phyloP scores from a whole-genome alignment of 2,329 filamentous ascomycete species.

The Leptographium radiaticola region DNA sequence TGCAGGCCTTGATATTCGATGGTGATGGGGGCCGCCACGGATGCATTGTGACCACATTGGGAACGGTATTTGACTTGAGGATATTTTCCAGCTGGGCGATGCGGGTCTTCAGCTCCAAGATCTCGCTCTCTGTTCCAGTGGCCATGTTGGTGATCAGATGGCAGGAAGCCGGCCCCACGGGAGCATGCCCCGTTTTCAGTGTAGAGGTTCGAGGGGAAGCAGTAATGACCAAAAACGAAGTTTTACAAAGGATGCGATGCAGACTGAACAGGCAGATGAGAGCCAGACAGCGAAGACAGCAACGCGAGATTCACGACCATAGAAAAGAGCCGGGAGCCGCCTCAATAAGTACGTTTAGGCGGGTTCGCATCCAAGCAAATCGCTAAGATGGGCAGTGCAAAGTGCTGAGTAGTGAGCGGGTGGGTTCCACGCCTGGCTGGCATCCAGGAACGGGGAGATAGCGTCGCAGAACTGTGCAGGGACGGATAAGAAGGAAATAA shows the following conservation, averaged over 20 bases:
- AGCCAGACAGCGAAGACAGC: not conserved
- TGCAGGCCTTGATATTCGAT: not conserved
- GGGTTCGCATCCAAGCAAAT: not conserved
- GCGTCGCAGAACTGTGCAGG: not conserved
- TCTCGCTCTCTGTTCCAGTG: not conserved
- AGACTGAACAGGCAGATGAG: not conserved
- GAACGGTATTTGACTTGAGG: not conserved
- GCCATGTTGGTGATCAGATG: not conserved
- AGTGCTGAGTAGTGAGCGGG: not conserved
- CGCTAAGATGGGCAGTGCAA: not conserved
- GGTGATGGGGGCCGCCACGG: not conserved
- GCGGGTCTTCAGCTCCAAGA: not conserved
- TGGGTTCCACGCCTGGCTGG: not conserved
- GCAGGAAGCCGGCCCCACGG: no score
- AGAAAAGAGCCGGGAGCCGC: not conserved
- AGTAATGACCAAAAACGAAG: not conserved
- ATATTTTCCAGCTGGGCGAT: not conserved
- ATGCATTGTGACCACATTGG: not conserved
- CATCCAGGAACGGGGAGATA: not conserved
- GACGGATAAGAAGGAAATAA: no score
- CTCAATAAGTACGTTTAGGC: not conserved
- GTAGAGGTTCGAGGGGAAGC: not conserved
- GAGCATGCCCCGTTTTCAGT: no score
- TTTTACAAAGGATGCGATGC: not conserved
- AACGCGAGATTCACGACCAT: not conserved